Evolutionary conservation across 371 early-diverging fungal genomes (phyloP), one percentile per base, ranked within the genome.

Genomic region (Haplosporangium sp.): DNA sequence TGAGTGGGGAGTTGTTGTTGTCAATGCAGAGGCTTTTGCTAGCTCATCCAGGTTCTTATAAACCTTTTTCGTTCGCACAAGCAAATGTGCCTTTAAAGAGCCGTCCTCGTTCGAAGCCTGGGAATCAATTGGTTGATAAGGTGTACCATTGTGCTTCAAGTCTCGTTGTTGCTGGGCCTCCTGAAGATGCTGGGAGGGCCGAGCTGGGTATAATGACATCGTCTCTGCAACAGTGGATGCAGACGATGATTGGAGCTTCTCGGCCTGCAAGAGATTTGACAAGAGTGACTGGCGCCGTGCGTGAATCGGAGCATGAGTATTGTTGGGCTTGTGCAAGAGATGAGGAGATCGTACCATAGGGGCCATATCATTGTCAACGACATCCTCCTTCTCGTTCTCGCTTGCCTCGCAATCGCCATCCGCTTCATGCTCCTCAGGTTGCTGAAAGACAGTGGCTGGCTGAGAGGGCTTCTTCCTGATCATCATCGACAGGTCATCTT

Each of bases 41-140:
- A 71, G 13, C 42, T 54, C 64, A 2, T 59, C 60, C 52, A 71
- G n/a, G 41, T 71, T 71, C 63, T 64, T 71, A 57, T 55, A 65
- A 9, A 71, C 65, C 11, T 43, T 59, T 50, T 71, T 64, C 18
- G 72, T 71, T 16, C 72, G 46, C 16, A 61, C 46, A 45, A 71
- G n/a, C n/a, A n/a, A n/a, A n/a, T n/a, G 20, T 12, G 72, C 20
- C 48, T 46, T 46, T 18, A 29, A 55, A 6, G 59, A 7, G 14
- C 38, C 53, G 18, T 21, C 41, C 5, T 14, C 6, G 59, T 43
- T 36, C 20, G 14, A 5, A 1, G 16, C 21, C 9, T 13, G 13
- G 8, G 16, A 29, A 21, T 65, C 58, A 18, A 46, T 45, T 52
- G 13, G n/a, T 18, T 16, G 42, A 16, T 40, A 57, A 50, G n/a